A percentile compares a stretch with the other conserved stretches of the same genome.
phyloP scores from a whole-genome alignment of 2,329 filamentous ascomycete species.

The Cercospora sp. region DNA sequence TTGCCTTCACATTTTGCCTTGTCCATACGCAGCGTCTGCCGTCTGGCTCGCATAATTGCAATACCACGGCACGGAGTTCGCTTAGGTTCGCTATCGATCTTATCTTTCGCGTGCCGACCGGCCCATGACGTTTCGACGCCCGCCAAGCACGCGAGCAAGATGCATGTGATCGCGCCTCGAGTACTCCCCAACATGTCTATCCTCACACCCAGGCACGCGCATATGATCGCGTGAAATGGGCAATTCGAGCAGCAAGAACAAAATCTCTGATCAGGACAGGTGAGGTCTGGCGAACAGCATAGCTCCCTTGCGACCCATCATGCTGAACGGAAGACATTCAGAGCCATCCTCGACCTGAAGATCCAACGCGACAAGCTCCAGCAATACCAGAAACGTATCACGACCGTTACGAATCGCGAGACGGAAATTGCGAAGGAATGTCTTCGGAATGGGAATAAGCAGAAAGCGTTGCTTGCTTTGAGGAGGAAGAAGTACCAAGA shows the following conservation, averaged over 20 bases:
- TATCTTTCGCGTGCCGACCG: neutral
- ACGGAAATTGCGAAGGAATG: constrained; percentile 83
- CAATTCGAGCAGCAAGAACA: constrained; percentile 63
- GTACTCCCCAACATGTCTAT: neutral
- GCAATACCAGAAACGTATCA: constrained; percentile 91
- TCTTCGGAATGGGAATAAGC: constrained; percentile 75
- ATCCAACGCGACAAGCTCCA: constrained; percentile 95
- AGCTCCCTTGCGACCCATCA: constrained; percentile 8
- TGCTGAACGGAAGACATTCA: constrained; percentile 42
- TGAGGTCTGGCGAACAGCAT: constrained; percentile 46
- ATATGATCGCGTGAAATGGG: constrained; percentile 54
- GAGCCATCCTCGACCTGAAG: constrained; percentile 96
- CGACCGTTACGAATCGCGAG: constrained; percentile 80
- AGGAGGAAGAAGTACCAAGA: constrained; percentile 97
- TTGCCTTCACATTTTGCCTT: neutral
- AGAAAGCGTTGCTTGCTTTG: constrained; percentile 79
- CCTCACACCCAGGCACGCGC: neutral
- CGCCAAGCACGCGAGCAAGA: constrained; percentile 12
- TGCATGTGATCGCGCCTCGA: neutral
- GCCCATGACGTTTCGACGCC: neutral
- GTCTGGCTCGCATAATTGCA: neutral
- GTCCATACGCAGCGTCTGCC: neutral
- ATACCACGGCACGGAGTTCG: neutral
- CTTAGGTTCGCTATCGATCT: constrained; percentile 8
- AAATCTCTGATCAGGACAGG: constrained; percentile 83